Evolutionary conservation across 1,139 yeast genomes (phyloP), one percentile per base, ranked within the genome.

Genomic region (Debaryomycetaceae sp.): DNA sequence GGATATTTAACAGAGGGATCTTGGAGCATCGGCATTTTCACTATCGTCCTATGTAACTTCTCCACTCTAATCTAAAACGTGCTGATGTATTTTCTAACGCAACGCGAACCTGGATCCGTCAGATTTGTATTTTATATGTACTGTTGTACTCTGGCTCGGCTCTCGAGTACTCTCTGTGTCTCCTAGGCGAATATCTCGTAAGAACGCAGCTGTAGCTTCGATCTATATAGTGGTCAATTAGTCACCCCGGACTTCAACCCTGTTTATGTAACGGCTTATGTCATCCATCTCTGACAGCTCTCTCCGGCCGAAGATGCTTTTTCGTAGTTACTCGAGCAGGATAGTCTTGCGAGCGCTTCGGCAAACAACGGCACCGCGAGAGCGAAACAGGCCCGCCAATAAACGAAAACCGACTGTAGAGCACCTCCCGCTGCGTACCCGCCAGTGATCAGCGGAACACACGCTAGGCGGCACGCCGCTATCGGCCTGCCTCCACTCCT

Each of bases 1-100:
- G 72, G 77, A 66, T 93, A 93, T 62, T 93, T 93, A 23, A 64
- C 62, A 24, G 89, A 81, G 6, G 97, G 97, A 59, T 89, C 93
- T 56, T 75, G 74, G 50, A 74, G 65, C 78, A 74, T 72, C 42
- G 59, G 59, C 63, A 59, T 59, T 17, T 40, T 39, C 27, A 14
- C 29, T 8, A 27, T 11, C 31, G 31, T 27, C 3, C 31, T 27
- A 27, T 27, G 31, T 27, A 27, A 27, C 8, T 8, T 27, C 11
- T 27, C 31, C 31, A 11, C 31, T 27, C 31, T 27, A 27, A 8
- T 11, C 31, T 27, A 27, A 27, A 27, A 27, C 8, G 31, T 27
- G 31, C 8, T 27, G 31, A 27, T 27, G 31, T 11, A 11, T 27
- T 27, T 27, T 27, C 20, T 17, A 17, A 17, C 20, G 4, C 20